phyloP scores from a whole-genome alignment of 2,329 filamentous ascomycete species.

The Spiromastix sp. region DNA sequence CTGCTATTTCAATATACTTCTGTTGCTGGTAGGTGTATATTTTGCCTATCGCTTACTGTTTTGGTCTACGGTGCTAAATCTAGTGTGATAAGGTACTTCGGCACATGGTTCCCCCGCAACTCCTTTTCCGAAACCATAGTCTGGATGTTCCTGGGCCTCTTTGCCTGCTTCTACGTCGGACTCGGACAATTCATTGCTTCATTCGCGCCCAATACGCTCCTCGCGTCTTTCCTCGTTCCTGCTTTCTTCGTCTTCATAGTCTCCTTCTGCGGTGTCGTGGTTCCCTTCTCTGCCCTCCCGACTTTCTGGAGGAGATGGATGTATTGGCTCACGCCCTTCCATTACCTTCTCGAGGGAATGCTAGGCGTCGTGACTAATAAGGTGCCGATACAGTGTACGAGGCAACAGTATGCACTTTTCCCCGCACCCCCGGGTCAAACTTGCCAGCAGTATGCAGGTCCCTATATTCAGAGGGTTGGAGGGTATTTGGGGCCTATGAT shows the following conservation, averaged over 20 bases:
- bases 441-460: conserved; percentile 49
- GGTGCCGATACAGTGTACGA: conserved; percentile 45
- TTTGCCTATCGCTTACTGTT: conserved; percentile 1
- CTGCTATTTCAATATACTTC: conserved; percentile 57
- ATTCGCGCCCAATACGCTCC: conserved; percentile 54
- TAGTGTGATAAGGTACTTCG: conserved; percentile 40
- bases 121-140: conserved; percentile 51
- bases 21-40: conserved; percentile 45
- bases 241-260: conserved; percentile 60
- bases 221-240: conserved; percentile 57
- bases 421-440: conserved; percentile 46
- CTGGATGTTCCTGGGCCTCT: conserved; percentile 55
- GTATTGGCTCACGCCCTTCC: conserved; percentile 59
- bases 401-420: conserved; percentile 51
- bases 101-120: conserved; percentile 42
- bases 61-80: conserved; percentile 12
- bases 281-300: conserved; percentile 53
- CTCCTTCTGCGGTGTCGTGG: conserved; percentile 65
- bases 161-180: conserved; percentile 55
- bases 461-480: conserved; percentile 43
- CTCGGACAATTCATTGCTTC: conserved; percentile 60
- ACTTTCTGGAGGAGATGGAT: conserved; percentile 57
- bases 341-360: conserved; percentile 55
- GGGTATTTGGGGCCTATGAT: conserved; percentile 51
- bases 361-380: conserved; percentile 46